Conservation (phyloP, 106 monocot genomes). For the Ottelia alismoides region DNA sequence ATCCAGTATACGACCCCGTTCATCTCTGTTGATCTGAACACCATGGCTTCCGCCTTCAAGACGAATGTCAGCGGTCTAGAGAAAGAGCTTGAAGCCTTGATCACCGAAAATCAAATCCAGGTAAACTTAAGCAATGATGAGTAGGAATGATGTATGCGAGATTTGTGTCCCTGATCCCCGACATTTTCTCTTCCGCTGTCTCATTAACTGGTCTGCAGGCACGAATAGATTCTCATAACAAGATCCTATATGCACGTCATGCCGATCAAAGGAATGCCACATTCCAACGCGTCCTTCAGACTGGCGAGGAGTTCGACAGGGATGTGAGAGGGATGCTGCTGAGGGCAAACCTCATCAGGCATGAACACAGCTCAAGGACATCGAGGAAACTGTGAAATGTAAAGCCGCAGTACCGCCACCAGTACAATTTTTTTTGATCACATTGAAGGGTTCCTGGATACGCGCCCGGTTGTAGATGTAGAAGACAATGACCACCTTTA, state of each 20-base stretch:
- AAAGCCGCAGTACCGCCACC: too few relatives aligned
- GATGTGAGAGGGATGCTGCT: slow-evolving; percentile 73
- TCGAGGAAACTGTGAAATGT: slow-evolving; percentile 42
- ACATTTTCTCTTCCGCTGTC: too few relatives aligned
- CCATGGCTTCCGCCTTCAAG: slow-evolving; percentile 89
- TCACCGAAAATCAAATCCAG: slow-evolving; percentile 86
- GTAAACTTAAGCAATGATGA: slow-evolving; percentile 9
- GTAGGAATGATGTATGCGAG: too few relatives aligned
- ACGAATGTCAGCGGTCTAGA: slow-evolving; percentile 65
- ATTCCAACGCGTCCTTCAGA: slow-evolving; percentile 76
- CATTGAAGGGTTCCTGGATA: too few relatives aligned
- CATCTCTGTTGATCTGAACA: slow-evolving; percentile 83
- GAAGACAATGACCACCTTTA: too few relatives aligned
- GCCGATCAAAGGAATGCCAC: slow-evolving; percentile 88
- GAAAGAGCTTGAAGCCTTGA: slow-evolving; percentile 92
- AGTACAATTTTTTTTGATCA: too few relatives aligned
- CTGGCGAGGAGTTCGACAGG: slow-evolving; percentile 75
- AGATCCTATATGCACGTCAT: slow-evolving; percentile 89
- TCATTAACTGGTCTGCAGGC: too few relatives aligned
- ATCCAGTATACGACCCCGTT: slow-evolving; percentile 96
- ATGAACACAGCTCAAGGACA: slow-evolving; percentile 34
- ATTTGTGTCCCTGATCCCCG: too few relatives aligned
- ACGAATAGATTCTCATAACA: slow-evolving; percentile 88
- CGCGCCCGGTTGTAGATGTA: too few relatives aligned
- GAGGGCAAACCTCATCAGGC: slow-evolving; percentile 76